Evolutionary conservation across 371 early-diverging fungal genomes (phyloP).

Genomic region (Lichtheimia hyalospora): DNA sequence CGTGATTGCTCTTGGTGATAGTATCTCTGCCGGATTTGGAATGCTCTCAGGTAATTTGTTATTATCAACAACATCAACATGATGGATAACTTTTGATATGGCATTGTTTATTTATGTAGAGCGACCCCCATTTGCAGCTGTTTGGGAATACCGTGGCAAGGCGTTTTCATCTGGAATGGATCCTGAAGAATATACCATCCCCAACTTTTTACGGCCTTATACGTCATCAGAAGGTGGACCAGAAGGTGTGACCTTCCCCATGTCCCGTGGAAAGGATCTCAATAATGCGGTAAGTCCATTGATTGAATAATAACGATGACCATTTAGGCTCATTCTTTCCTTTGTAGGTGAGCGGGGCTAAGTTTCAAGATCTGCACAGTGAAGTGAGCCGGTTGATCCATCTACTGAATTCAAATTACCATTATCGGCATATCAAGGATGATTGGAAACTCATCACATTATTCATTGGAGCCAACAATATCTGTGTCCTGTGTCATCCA

Average conservation of each 20-base stretch:
- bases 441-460: conserved; percentile 69
- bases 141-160: conserved; percentile 64
- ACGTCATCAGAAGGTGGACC: conserved; percentile 47
- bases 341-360: conserved; percentile 56
- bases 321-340: neutral
- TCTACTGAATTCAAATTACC: conserved; percentile 8
- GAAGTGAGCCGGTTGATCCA: conserved; percentile 30
- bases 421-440: conserved; percentile 30
- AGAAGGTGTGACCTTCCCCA: conserved; percentile 53
- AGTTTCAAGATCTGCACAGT: conserved; percentile 33
- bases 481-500: conserved; percentile 57
- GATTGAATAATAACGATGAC: no score
- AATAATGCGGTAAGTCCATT: conserved; percentile 59
- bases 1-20: conserved; percentile 70
- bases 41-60: conserved; percentile 42
- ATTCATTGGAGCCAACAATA: conserved; percentile 73
- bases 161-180: conserved; percentile 67
- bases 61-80: neutral
- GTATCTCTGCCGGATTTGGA: conserved; percentile 72
- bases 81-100: neutral
- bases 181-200: conserved; percentile 52
- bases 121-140: conserved; percentile 54
- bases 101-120: conserved; percentile 16
- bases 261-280: conserved; percentile 55
- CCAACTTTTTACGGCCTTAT: conserved; percentile 57